Base-by-base conservation (phyloP, 805 yeast genomes). In the Lachancea quebecensis region DNA sequence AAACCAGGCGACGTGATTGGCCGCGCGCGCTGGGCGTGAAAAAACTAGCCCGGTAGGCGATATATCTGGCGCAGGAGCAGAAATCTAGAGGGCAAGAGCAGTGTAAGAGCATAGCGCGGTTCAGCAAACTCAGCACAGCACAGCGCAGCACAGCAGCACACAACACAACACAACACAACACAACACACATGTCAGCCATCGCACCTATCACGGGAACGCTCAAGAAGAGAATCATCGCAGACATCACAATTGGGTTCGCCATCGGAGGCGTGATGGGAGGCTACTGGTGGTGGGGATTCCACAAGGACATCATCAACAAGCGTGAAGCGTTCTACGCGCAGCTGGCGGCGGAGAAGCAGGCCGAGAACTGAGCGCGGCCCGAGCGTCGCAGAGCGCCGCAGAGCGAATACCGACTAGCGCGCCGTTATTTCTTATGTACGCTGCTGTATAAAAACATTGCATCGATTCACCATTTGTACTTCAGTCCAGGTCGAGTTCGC, bases 311-410 rank as follows among this genome's bases (percentile, higher is more conserved):
- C 50, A 84, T 86, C 47, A 75, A 74, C 55, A 75, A 71, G 61
- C 85, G 96, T 78, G 97, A 90, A 68, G 81, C 78, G 47, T 88
- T 79, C 79, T 90, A 90, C 71, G 79, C 82, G 51, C 73, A 80
- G 58, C 71, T 85, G 66, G 91, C 89, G 57, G 81, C 81, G 64
- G 74, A 81, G 70, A 83, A 84, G 75, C 76, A 75, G 46, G 60
- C 60, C 39, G 60, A 59, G 38, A 52, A 52, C 40, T 54, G 46
- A 38, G 43, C 25, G 9, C 31, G 4, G 37, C 18, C n/a, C n/a
- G n/a, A n/a, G n/a, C n/a, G n/a, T n/a, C n/a, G n/a, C n/a, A n/a
- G n/a, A n/a, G n/a, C 25, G 9, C 31, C 9, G 37, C 18, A 30
- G 12, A 30, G 14, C 14, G 33, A 12, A 12, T 30, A 14, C 33